Evolutionary conservation across 2,329 filamentous ascomycete genomes (phyloP), one percentile per base, ranked within the genome.

Genomic region (Sporothrix schenckii): DNA sequence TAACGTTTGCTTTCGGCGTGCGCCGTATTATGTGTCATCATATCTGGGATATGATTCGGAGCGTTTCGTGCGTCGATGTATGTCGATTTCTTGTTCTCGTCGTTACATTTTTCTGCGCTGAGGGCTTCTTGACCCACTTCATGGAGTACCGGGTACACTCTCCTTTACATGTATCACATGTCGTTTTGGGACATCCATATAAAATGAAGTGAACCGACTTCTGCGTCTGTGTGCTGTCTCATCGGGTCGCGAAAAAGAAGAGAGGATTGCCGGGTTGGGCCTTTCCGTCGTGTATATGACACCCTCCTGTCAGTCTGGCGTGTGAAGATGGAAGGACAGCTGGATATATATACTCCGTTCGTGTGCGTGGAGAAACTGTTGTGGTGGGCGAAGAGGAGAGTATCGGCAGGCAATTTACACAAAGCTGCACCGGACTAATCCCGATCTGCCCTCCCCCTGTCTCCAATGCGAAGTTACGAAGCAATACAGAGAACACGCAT

Each of bases 161-260:
- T 56, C 21, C 34, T 13, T 56, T 11, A 16, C n/a, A 24, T 61
- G 4, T 44, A 24, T 24, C 21, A 5, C 7, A 11, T 47, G 11
- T 5, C 21, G 34, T 47, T 63, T 19, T 63, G 16, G 39, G 58
- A 63, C 27, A 63, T 63, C 58, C 58, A 27, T 27, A 19, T 63
- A 27, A n/a, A 63, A 47, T 63, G 39, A 47, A 47, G 39, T 47
- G n/a, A 24, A 63, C n/a, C 27, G 21, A 27, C 44, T 21, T 63
- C 34, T 34, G 34, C 34, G 34, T 34, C 27, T 44, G 34, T 24
- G 41, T 47, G 21, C 21, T 21, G 58, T 14, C 14, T 5, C 5
- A 27, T 19, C 5, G 41, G 2, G 16, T 21, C 1, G 16, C 30
- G 16, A 58, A n/a, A 39, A n/a, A 2, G 5, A 34, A 34, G 6